Evolutionary conservation across 2,329 filamentous ascomycete species (phyloP).

Genomic region (Neofusicoccum kwambonambiense): DNA sequence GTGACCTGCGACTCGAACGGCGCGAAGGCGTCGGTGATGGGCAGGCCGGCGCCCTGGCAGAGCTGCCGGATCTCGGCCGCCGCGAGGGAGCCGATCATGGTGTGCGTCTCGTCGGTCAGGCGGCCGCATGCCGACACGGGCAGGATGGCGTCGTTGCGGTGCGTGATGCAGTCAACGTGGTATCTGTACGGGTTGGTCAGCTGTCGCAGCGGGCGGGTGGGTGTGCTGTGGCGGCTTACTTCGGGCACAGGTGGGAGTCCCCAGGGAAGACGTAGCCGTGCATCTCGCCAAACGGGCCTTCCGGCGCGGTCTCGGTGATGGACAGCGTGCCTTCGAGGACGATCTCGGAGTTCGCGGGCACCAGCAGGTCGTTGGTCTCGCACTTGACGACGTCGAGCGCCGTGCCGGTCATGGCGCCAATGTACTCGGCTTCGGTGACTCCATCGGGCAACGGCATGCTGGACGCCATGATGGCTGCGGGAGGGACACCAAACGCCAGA

Average conservation of each 20-base stretch:
- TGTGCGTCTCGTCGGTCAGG: constrained; percentile 48
- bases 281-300: constrained; percentile 53
- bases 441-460: constrained; percentile 42
- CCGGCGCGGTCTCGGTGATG: constrained; percentile 41
- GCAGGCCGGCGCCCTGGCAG: constrained; percentile 39
- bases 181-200: background rate
- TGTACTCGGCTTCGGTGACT: constrained; percentile 49
- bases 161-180: constrained; percentile 48
- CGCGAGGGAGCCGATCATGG: constrained; percentile 44
- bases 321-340: constrained; percentile 52
- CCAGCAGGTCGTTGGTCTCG: constrained; percentile 50
- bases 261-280: constrained; percentile 46
- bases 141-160: constrained; percentile 49
- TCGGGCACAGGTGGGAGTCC: constrained; percentile 39
- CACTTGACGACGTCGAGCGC: constrained; percentile 52
- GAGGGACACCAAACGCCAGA: constrained; percentile 50
- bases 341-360: constrained; percentile 53
- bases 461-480: constrained; percentile 49
- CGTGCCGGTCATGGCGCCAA: constrained; percentile 47
- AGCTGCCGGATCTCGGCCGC: constrained; percentile 43
- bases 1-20: constrained; percentile 50
- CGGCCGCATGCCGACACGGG: constrained; percentile 46
- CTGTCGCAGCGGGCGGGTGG: too few relatives aligned
- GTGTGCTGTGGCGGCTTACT: constrained; percentile 27
- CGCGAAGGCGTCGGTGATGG: constrained; percentile 45